Evolutionary conservation across 768 basidiomycete genomes (phyloP).

Genomic region (Kwoniella europaea): DNA sequence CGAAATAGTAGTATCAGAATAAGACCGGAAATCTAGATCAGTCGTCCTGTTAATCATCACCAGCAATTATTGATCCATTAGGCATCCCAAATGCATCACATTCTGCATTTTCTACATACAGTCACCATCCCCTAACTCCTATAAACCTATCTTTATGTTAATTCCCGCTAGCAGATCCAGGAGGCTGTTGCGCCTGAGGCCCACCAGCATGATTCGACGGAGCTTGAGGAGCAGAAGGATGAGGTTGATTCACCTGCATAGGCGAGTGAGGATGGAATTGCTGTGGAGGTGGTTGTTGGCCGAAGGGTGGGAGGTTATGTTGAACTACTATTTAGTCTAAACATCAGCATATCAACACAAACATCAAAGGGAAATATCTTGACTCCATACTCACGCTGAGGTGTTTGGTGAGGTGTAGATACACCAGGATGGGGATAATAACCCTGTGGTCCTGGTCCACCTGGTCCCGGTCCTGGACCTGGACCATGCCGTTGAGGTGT

Average conservation of each 20-base stretch:
- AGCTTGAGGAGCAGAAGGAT: neutral
- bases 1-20: too few relatives aligned
- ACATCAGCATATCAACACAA: neutral
- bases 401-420: conserved; percentile 47
- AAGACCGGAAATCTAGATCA: too few relatives aligned
- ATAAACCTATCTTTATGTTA: neutral
- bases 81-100: neutral
- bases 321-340: conserved; percentile 21
- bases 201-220: neutral
- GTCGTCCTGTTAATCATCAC: too few relatives aligned
- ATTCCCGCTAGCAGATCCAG: neutral
- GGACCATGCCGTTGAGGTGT: conserved; percentile 37
- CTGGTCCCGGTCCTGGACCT: conserved; percentile 21
- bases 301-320: conserved; percentile 34
- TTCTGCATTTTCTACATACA: neutral
- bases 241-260: conserved; percentile 15
- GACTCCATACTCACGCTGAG: conserved; percentile 40
- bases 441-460: conserved; percentile 25
- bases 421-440: conserved; percentile 26
- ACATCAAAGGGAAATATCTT: too few relatives aligned
- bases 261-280: conserved; percentile 13
- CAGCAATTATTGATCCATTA: neutral
- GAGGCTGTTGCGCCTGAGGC: neutral
- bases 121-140: neutral
- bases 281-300: conserved; percentile 20